phyloP scores from a whole-genome alignment of 2,329 filamentous ascomycete genomes.

The Botrytis porri region DNA sequence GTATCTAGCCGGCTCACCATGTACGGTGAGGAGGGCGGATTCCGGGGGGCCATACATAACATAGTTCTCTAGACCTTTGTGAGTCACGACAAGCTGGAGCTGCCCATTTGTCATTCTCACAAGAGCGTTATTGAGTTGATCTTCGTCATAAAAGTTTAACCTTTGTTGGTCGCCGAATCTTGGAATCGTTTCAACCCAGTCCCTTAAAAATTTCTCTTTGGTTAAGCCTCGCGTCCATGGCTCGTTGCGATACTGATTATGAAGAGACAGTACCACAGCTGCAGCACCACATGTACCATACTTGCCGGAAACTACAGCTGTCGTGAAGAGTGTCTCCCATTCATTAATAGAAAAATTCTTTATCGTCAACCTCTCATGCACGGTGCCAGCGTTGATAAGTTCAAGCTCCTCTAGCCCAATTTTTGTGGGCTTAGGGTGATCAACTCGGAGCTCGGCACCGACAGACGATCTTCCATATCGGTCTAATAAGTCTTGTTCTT shows the following conservation, averaged over 20 bases:
- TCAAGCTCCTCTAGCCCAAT: background rate
- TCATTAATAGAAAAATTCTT: background rate
- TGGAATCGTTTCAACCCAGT: background rate
- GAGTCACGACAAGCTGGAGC: background rate
- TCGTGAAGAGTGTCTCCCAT: background rate
- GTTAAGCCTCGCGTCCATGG: background rate
- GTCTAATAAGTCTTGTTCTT: too few species aligned
- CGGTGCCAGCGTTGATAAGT: background rate
- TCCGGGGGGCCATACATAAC: background rate
- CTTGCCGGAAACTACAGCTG: background rate
- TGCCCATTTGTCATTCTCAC: background rate
- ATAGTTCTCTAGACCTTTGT: background rate
- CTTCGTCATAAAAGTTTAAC: background rate
- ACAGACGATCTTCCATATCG: too few species aligned
- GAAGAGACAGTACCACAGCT: background rate
- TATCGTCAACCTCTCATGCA: background rate
- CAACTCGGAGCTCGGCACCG: background rate
- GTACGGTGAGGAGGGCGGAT: background rate
- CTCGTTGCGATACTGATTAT: conserved; percentile 7
- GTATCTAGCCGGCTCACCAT: conserved; percentile 2
- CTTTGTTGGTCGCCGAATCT: background rate
- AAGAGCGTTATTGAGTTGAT: conserved; percentile 8
- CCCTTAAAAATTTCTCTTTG: background rate
- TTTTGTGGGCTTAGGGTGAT: background rate
- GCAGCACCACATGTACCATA: background rate